Base-by-base conservation (phyloP, 1,284 basidiomycete species). In the Ganoderma meredithae region DNA sequence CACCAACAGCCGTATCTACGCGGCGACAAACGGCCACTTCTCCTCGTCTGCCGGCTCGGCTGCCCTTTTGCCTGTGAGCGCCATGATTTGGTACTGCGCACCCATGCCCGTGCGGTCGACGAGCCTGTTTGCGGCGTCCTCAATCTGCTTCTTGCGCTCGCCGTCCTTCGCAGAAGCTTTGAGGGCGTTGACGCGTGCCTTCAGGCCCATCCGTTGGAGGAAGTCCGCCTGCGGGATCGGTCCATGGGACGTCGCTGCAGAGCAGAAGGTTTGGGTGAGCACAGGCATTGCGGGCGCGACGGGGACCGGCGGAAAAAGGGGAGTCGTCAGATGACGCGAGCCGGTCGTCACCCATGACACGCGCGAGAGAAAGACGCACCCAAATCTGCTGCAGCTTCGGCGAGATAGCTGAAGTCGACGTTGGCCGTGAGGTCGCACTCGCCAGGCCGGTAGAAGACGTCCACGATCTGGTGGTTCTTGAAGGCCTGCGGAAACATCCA, bases 391-490 rank as follows among this genome's bases (percentile, higher is more conserved):
- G 97, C 82, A 0, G 95, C 91, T 79, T 97, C 95, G 73, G 87
- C 86, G 52, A 99, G 84, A 77, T 95, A 95, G 0, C 90, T 87
- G 80, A 99, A 99, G 80, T 99, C 96, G 63, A 99, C 97, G 76
- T 99, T 98, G 40, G 93, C 92, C 0, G 98, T 99, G 61, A 99
- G 81, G 79, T 99, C 98, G 58, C 94, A 93, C 59, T 93, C 85
- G 13, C 98, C 97, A 0, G 97, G 97, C 12, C 86, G 81, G 65
- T 92, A 84, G 76, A 99, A 97, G 0, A 95, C 86, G 76, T 97
- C 93, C 0, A 95, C 94, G 25, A 96, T 88, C 71, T 92, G 85
- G 79, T 99, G 98, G 36, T 90, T 84, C 74, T 91, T 91, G 85
- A 99, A 99, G 0, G 93, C 97, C 93, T 97, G 12, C 33, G 47